Base-by-base conservation (phyloP, 164 flowering plant species). In the Paratinospora sagittata region DNA sequence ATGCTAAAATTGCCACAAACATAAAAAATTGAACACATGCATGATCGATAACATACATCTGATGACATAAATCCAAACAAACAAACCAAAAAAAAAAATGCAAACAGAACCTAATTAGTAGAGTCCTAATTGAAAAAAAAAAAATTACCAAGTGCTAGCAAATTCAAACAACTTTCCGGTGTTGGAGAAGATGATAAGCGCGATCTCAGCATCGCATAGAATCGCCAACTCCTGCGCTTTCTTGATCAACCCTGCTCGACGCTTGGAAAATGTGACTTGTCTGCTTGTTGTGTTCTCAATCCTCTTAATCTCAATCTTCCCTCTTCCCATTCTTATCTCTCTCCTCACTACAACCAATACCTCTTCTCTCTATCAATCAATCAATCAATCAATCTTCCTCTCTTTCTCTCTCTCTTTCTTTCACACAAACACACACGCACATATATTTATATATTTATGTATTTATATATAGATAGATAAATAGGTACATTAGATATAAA, bases 241-340 rank as follows among this genome's bases (percentile, higher is more conserved):
- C 80, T 89, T 89, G 17, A 91, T 80, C 83, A 91, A 73, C 65
- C 97, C 97, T 63, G 79, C 74, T 9, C 97, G 85, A 26, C 97
- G 82, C 76, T 91, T 91, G 0, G 97, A 89, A 81, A 91, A 91
- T 37, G 97, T 91, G 21, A 91, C 97, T 76, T 91, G 93, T 62
- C 97, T 81, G 78, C 85, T 91, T 34, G 86, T 88, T 8, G 88
- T 82, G 71, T 89, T 91, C 75, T 91, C 97, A 24, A 91, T 91
- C 82, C 79, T 87, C 84, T 88, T 91, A 13, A 89, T 91, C 85
- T 91, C 97, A 80, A 89, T 89, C 83, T 89, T 91, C 49, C 90
- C 95, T 49, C 95, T 73, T 66, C 95, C 95, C 95, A 90, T 90
- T 66, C 27, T 67, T 39, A 6, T 27, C 19, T 43, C 65, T n/a